Evolutionary conservation across 768 basidiomycete genomes (phyloP), one percentile per base, ranked within the genome.

Genomic region (Saitozyma podzolica): DNA sequence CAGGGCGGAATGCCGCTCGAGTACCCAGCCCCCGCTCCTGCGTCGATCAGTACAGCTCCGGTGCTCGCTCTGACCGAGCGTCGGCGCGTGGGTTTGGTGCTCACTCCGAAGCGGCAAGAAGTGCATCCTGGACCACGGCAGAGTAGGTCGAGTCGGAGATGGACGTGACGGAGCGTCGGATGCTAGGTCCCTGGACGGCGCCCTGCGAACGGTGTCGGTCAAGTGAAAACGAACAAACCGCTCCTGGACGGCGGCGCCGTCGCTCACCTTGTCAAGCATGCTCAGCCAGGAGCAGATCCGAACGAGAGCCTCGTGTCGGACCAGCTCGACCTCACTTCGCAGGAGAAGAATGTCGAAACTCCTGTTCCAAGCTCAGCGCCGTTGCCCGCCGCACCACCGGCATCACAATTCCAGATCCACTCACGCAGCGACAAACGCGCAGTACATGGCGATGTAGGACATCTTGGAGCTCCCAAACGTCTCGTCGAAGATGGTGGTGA

Each of bases 371-470:
- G 29, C 29, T 29, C 29, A 29, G 29, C 29, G 2, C 29, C 29
- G 29, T 29, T 5, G 29, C 29, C 29, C 29, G 29, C 29, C 17
- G 29, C 16, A 40, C 19, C 1, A 47, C 37, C 20, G 49, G 51
- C 40, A 9, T 5, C 43, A 45, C 14, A 9, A 17, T 5, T 29
- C 2, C 2, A 29, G 29, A 42, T 1, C 37, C 6, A 56, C 61
- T 50, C 48, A 62, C 61, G 61, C 61, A n/a, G 61, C 61, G 37
- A 62, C 61, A 51, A 62, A 62, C 42, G 54, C 47, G 45, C 41
- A 62, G 54, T 62, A 62, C 50, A 51, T 55, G 11, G 61, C 50
- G 29, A 62, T 29, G 29, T 62, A 62, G 10, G 50, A 40, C 61
- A 62, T 49, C 19, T 54, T 41, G 29, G 48, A 54, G 29, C 29